phyloP scores from a whole-genome alignment of 805 yeast genomes.

The Starmerella khaoyaiensis region DNA sequence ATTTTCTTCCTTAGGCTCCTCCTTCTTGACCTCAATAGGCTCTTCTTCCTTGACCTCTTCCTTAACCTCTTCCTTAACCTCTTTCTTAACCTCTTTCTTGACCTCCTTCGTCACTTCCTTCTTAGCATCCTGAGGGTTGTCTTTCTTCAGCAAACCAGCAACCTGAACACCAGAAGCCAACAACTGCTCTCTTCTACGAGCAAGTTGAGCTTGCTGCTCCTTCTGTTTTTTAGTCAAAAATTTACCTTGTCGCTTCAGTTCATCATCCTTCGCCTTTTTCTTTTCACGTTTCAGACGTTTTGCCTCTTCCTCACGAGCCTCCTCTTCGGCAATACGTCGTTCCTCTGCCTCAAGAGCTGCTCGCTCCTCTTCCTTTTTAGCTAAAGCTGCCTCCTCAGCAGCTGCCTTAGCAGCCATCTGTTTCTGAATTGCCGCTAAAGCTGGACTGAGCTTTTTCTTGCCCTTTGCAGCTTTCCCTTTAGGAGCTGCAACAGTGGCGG shows the following conservation, averaged over 20 bases:
- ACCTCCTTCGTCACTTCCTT: slow-evolving; percentile 11
- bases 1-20: slow-evolving; percentile 25
- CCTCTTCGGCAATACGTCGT: slow-evolving; percentile 48
- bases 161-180: slow-evolving; percentile 61
- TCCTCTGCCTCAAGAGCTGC: slow-evolving; percentile 39
- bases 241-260: slow-evolving; percentile 92
- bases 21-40: slow-evolving; percentile 21
- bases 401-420: slow-evolving; percentile 83
- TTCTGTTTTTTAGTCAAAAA: slow-evolving; percentile 86
- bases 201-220: slow-evolving; percentile 75
- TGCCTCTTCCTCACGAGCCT: slow-evolving; percentile 41
- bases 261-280: slow-evolving; percentile 76
- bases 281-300: slow-evolving; percentile 63
- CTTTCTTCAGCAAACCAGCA: slow-evolving; percentile 61
- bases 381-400: slow-evolving; percentile 68
- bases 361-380: slow-evolving; percentile 55
- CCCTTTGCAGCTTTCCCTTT: slow-evolving; percentile 32
- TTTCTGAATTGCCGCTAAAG: slow-evolving; percentile 77
- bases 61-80: slow-evolving; percentile 17
- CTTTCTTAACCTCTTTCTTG: slow-evolving; percentile 17
- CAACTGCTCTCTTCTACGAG: slow-evolving; percentile 78
- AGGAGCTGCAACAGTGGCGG: slow-evolving; percentile 28
- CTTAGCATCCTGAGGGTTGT: slow-evolving; percentile 32
- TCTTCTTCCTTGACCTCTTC: slow-evolving; percentile 14
- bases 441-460: slow-evolving; percentile 76